Base-by-base conservation (phyloP, 2,329 filamentous ascomycete genomes). In the Trichoderma simmonsii region DNA sequence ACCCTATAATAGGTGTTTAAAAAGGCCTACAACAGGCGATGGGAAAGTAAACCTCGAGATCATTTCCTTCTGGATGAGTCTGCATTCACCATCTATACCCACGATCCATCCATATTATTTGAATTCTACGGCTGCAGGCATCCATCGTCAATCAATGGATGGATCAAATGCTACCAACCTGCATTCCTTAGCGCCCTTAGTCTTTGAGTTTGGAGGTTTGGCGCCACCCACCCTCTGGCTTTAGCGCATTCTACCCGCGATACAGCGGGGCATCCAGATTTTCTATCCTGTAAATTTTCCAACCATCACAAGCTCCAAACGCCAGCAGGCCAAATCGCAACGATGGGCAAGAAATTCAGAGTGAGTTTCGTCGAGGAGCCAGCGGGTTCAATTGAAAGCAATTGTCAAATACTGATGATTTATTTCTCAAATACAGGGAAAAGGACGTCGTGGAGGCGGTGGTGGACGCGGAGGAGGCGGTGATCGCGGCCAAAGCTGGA, bases 341-440 rank as follows among this genome's bases (percentile, higher is more conserved):
- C 71, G 75, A 82, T 82, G 80, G 80, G 80, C 73, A 82, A 80
- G 74, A 81, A 80, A 75, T 82, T 82, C 70, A 78, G 80, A 73
- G 81, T 82, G 66, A 73, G 78, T 72, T 26, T 34, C 51, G 4
- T 12, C 54, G 4, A 61, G 6, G 12, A 18, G 14, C 26, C 28
- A 26, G 12, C 28, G 6, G 18, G 6, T 9, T 21, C 26, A 60
- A 51, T 62, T 62, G 56, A 63, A 28, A 12, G 11, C 34, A 32
- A 51, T 61, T 21, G 56, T 9, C 43, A 60, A 51, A 30, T 7
- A 48, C 28, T 61, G 30, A 28, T 9, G 21, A 3, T 60, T 14
- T 30, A 3, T 14, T 8, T 11, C 6, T 26, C 57, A n/a, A 57
- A 5, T 69, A 15, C 39, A 83, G 80, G 82, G 82, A 67, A 82